Evolutionary conservation across 2,329 filamentous ascomycete genomes (phyloP), one percentile per base, ranked within the genome.

Genomic region (Colletotrichum salicis): DNA sequence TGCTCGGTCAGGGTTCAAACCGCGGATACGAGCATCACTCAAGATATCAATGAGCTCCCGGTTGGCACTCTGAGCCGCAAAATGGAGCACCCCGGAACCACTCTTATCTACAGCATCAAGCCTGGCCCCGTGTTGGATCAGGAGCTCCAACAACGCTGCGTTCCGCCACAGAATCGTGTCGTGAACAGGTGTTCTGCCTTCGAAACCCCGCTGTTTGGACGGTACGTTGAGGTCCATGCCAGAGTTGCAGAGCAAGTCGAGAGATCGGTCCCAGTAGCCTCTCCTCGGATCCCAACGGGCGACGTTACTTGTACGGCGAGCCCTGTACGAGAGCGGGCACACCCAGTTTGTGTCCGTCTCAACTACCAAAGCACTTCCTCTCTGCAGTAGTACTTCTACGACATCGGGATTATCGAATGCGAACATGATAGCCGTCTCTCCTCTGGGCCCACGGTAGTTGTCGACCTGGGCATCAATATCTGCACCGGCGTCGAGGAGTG

Each of bases 151-250:
- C 19, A 69, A 19, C 5, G 41, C 41, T 13, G 29, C 60, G n/a
- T 69, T 65, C 12, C 67, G 67, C 52, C 52, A 65, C 5, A 57
- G 15, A 22, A 64, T 65, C 24, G 67, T 45, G n/a, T 69, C 52
- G 24, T 59, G 61, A 13, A 69, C 29, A 29, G 67, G 54, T 22
- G 54, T 69, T 13, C 52, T 29, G 19, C 54, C 67, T n/a, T 64
- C 61, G n/a, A 31, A 58, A 2, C 52, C 54, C 8, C 13, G 13
- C 22, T 64, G 52, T 24, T 57, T 52, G 10, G 61, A 65, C 29
- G 54, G 54, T 19, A 65, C 22, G 19, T 69, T 62, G 5, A 65
- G 52, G 27, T 55, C 67, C 54, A 69, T 52, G 7, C 67, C 67
- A 12, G 37, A 37, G 35, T 22, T 64, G 51, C 41, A 13, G 27